These are phyloP conservation scores for Fraxinus pennsylvanica DNA, from an alignment of 257 asterid genomes.

Conservation along the genomic window DNA sequence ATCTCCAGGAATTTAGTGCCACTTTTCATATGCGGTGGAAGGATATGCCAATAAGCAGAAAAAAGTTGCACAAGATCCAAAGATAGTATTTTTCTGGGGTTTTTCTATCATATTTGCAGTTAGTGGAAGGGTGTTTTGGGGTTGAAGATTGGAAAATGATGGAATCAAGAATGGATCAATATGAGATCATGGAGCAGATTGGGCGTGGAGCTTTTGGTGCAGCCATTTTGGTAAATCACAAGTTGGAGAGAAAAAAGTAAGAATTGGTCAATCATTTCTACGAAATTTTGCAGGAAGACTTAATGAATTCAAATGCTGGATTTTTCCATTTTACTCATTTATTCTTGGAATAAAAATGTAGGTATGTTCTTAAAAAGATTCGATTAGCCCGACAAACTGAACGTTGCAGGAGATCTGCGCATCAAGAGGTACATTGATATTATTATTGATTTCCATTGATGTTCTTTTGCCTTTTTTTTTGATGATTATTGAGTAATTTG, in stretches of 20 bases:
- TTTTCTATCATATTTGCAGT: background rate
- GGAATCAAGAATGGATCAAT: slow-evolving; percentile 96
- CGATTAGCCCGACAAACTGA: slow-evolving; percentile 96
- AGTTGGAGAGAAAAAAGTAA: slow-evolving; percentile 79
- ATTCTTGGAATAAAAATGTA: slow-evolving; percentile 31
- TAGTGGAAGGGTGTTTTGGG: slow-evolving; percentile 28
- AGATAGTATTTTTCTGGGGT: slow-evolving; percentile 9
- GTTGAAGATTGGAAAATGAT: slow-evolving; percentile 38
- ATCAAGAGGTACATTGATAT: slow-evolving; percentile 70
- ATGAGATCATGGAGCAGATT: slow-evolving; percentile 99
- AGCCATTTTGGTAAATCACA: slow-evolving; percentile 94
- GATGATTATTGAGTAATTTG: background rate
- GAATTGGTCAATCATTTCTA: slow-evolving; percentile 11
- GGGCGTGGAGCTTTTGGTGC: slow-evolving; percentile 99
- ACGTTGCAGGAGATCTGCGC: slow-evolving; percentile 99
- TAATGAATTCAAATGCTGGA: slow-evolving; percentile 22
- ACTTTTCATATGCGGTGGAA: slow-evolving; percentile 14
- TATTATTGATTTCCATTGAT: background rate
- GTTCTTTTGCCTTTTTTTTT: too few relatives aligned
- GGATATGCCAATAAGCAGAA: slow-evolving; percentile 36
- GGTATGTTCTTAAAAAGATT: slow-evolving; percentile 97
- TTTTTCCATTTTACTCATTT: slow-evolving; percentile 1
- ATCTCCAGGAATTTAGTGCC: slow-evolving; percentile 25
- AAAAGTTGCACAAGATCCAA: slow-evolving; percentile 34
- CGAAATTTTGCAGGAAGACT: too few relatives aligned